Base-by-base conservation (phyloP, 345 rosid species). In the Gossypium turneri region DNA sequence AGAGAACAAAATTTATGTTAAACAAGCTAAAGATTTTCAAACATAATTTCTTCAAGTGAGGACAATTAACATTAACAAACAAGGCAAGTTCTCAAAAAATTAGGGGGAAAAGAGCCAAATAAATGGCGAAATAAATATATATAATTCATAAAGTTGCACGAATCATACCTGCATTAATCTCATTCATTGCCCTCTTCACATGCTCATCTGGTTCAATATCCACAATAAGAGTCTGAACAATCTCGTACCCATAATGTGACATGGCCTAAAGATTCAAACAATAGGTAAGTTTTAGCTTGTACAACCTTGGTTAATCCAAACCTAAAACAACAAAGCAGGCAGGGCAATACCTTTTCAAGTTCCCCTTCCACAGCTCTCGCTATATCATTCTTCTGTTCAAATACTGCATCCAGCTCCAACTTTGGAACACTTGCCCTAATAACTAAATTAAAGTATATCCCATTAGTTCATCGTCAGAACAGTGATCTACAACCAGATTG, bases 101-200 rank as follows among this genome's bases (percentile, higher is more conserved):
- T 10, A 58, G 57, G 65, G 12, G 34, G 15, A 47, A 13, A 12
- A 9, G 41, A 47, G 57, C 13, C 57, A 67, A 67, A 44, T 17
- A 19, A 11, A 64, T 1, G 9, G 59, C 0, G n/a, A 44, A 3
- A n/a, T 47, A 29, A 12, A 70, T 47, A 45, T 11, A 62, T 29
- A 43, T 1, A 58, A 17, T 24, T 34, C 43, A 41, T 22, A 15
- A 73, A 19, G 20, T 62, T 85, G n/a, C 10, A n/a, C 6, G 24
- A 48, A 11, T 27, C 44, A 10, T 66, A 88, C 92, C 92, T 1
- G 92, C 95, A 82, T 89, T 90, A 68, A 90, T 89, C 84, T 89
- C 91, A 77, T 90, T 90, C 93, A 90, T 90, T 55, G 95, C 93
- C 45, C 89, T 78, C 89, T 90, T 89, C 45, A 90, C 93, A 15